These are phyloP conservation scores for Lactarius hengduanensis DNA, from an alignment of 768 basidiomycete species.

Conservation along the genomic window DNA sequence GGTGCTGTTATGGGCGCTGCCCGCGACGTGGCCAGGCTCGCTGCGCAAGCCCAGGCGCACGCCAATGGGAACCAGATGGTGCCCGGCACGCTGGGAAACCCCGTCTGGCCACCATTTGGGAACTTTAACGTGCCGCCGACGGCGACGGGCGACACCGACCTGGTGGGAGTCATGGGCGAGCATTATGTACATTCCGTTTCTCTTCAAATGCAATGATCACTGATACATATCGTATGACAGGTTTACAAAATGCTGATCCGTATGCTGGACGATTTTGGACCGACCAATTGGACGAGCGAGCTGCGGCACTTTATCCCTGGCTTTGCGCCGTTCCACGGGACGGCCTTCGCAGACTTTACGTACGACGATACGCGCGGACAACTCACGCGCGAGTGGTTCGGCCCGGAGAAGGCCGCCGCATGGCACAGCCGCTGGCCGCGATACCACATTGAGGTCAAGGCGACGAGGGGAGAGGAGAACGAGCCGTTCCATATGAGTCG, in stretches of 20 bases:
- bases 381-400: conserved; percentile 29
- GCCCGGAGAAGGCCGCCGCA: conserved; percentile 17
- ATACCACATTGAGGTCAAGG: conserved; percentile 36
- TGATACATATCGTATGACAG: conserved; percentile 4
- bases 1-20: background rate
- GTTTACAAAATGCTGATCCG: conserved; percentile 24
- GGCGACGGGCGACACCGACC: conserved; percentile 14
- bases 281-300: conserved; percentile 34
- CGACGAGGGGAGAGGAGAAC: conserved; percentile 26
- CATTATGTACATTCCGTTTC: conserved; percentile 21
- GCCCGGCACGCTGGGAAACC: background rate
- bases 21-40: conserved; percentile 8
- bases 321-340: conserved; percentile 24
- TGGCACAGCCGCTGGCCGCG: conserved; percentile 32
- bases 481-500: conserved; percentile 33
- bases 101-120: conserved; percentile 5
- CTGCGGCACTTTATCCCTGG: conserved; percentile 28
- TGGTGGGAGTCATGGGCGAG: conserved; percentile 30
- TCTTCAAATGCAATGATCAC: no score
- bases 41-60: background rate
- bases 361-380: conserved; percentile 31
- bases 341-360: conserved; percentile 31
- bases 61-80: conserved; percentile 7
- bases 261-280: conserved; percentile 28
- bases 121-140: conserved; percentile 10